Conservation (phyloP, 106 monocot species). For the Phalaenopsis equestris region DNA sequence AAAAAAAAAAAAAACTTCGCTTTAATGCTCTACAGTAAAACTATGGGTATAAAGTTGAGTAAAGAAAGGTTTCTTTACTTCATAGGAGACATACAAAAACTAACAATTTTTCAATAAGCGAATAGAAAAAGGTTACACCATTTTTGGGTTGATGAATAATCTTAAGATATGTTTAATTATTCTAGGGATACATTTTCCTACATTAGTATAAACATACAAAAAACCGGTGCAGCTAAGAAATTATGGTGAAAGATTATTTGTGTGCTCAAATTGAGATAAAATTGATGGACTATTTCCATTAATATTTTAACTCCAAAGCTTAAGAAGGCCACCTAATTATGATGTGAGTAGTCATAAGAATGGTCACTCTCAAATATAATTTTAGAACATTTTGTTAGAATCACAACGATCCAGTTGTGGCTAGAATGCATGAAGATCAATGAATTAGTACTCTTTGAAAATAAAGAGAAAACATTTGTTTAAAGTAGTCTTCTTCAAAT, state of each 20-base stretch:
- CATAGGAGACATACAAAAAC: not conserved
- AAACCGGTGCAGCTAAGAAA: not conserved
- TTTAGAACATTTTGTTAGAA: not conserved
- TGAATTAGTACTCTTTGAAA: not conserved
- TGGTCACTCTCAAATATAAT: not conserved
- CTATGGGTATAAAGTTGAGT: not conserved
- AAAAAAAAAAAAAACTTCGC: not conserved
- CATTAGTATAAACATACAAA: not conserved
- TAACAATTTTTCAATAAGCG: not conserved
- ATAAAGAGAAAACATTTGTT: not conserved
- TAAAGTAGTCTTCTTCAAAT: not conserved
- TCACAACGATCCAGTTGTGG: not conserved
- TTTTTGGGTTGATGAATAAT: not conserved
- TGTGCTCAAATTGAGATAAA: not conserved
- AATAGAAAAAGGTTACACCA: not conserved
- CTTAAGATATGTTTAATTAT: not conserved
- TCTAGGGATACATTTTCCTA: too few relatives aligned
- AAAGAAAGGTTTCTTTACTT: not conserved
- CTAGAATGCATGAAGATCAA: not conserved
- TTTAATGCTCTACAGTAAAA: not conserved
- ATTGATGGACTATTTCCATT: too few relatives aligned
- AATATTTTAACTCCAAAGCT: not conserved
- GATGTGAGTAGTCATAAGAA: not conserved
- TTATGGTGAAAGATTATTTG: not conserved
- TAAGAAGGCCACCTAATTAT: not conserved